These are phyloP conservation scores for Selaginella tamariscina DNA, from an alignment of 75 land plant species.

Conservation along the genomic window DNA sequence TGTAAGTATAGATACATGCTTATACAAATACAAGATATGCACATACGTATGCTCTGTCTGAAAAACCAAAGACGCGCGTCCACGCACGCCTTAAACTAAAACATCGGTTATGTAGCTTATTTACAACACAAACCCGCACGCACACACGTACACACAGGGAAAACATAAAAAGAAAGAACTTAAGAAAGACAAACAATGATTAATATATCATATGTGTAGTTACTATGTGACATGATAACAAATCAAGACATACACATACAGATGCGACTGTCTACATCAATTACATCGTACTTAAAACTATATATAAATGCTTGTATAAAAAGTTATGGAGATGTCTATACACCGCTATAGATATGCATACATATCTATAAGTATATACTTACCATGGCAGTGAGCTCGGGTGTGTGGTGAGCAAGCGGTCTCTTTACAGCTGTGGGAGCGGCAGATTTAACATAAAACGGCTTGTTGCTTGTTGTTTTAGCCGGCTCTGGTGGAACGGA, in stretches of 20 bases:
- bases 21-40: background rate
- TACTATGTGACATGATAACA: too few species aligned
- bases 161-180: background rate
- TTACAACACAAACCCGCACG: too few species aligned
- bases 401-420: constrained; percentile 96
- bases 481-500: constrained; percentile 49
- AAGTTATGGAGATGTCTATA: background rate
- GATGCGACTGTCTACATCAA: background rate
- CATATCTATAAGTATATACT: constrained; percentile 9
- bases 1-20: background rate
- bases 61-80: background rate
- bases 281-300: too few species aligned
- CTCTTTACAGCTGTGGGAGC: constrained; percentile 91
- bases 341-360: background rate
- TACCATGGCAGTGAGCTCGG: constrained; percentile 96
- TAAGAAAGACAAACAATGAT: too few species aligned
- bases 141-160: too few species aligned
- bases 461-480: constrained; percentile 48
- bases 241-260: background rate
- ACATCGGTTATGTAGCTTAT: background rate
- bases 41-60: background rate
- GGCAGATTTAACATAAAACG: constrained; percentile 94
- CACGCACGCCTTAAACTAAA: background rate
- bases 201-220: too few species aligned
- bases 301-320: background rate